A percentile compares a stretch with the other conserved stretches of the same genome.
These are phyloP conservation scores for Rhodotorula sp. DNA, from an alignment of 1,284 basidiomycete species.

Conservation along the genomic window DNA sequence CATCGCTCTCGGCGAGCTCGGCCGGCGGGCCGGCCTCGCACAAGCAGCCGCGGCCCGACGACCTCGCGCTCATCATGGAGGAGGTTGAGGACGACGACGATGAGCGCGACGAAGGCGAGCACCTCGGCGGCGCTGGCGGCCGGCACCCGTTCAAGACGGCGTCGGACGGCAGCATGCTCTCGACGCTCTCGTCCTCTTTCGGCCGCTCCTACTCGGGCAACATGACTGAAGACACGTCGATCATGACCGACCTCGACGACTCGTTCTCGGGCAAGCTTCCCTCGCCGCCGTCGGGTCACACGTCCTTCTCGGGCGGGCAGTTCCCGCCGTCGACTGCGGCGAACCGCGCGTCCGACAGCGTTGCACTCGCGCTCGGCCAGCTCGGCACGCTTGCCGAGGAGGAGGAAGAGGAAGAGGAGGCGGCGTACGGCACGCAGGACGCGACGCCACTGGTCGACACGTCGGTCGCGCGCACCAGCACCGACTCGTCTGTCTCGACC, in stretches of 20 bases:
- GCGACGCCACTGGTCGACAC: slow-evolving; percentile 6
- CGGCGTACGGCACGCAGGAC: not conserved
- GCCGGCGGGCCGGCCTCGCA: not conserved
- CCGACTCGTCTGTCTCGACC: slow-evolving; percentile 25
- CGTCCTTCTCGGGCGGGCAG: slow-evolving; percentile 20
- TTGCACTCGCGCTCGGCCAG: slow-evolving; percentile 33
- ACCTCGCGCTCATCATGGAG: slow-evolving; percentile 32
- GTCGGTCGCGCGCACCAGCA: slow-evolving; percentile 8
- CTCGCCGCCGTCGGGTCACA: slow-evolving; percentile 36
- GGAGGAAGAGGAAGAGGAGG: slow-evolving; percentile 45
- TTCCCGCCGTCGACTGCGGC: slow-evolving; percentile 15
- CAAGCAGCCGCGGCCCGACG: slow-evolving; percentile 18
- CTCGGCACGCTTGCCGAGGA: slow-evolving; percentile 46
- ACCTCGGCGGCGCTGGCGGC: not conserved
- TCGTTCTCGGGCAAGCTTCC: slow-evolving; percentile 31
- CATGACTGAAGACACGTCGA: slow-evolving; percentile 45
- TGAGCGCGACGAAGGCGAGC: not conserved
- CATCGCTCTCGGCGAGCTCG: slow-evolving; percentile 20
- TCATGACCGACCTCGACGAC: slow-evolving; percentile 42
- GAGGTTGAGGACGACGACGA: slow-evolving; percentile 16
- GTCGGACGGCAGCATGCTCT: slow-evolving; percentile 40
- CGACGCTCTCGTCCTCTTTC: slow-evolving; percentile 37
- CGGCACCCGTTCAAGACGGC: slow-evolving; percentile 32
- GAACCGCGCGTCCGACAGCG: slow-evolving; percentile 25
- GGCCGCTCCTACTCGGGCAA: slow-evolving; percentile 43